Conservation (phyloP, 805 yeast genomes). For the Candida hungchunana region DNA sequence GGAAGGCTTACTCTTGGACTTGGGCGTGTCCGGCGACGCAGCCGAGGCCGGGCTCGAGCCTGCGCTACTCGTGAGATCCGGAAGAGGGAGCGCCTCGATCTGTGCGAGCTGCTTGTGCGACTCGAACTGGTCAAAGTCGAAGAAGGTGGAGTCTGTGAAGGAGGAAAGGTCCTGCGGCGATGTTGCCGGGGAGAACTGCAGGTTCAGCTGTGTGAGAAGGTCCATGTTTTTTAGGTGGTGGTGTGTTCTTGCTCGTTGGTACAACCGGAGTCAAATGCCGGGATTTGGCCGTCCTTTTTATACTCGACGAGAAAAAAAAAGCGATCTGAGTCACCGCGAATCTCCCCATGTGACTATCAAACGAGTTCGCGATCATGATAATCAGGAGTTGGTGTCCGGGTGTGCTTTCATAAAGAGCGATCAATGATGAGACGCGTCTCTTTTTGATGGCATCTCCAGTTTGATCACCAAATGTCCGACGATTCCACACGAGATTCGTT, state of each 20-base stretch:
- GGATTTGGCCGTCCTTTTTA: too few species aligned
- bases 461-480: too few species aligned
- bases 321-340: too few species aligned
- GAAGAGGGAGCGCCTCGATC: background rate
- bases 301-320: too few species aligned
- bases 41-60: background rate
- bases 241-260: too few species aligned
- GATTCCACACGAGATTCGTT: slow-evolving; percentile 15
- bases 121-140: slow-evolving; percentile 24
- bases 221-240: slow-evolving; percentile 4
- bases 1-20: slow-evolving; percentile 1
- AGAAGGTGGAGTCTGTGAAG: slow-evolving; percentile 21
- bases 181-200: slow-evolving; percentile 6
- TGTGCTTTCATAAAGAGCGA: too few species aligned
- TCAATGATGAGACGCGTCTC: too few species aligned
- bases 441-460: too few species aligned
- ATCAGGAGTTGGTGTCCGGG: too few species aligned
- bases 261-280: too few species aligned
- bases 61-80: background rate
- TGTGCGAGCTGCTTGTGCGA: slow-evolving; percentile 12
- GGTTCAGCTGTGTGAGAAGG: slow-evolving; percentile 19
- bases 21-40: background rate
- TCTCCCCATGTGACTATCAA: too few species aligned
- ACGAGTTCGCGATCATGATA: too few species aligned
- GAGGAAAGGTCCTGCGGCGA: slow-evolving; percentile 13